Conservation (phyloP, 1,139 yeast species). For the Kodamaea derodonti region DNA sequence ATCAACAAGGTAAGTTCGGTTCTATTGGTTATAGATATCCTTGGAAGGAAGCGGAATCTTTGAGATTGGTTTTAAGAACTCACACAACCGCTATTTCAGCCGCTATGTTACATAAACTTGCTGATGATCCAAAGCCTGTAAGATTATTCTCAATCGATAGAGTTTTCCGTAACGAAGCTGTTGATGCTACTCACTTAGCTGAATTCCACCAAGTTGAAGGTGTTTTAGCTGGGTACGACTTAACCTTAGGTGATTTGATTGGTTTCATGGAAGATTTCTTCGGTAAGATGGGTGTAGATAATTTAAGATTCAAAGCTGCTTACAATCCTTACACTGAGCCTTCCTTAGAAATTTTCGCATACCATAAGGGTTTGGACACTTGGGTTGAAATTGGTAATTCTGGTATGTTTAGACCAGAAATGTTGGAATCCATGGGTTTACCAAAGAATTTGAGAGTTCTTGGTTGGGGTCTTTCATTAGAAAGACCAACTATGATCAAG, state of each 20-base stretch:
- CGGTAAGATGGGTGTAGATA: constrained; percentile 93
- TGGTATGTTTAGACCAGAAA: constrained; percentile 99
- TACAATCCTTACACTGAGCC: constrained; percentile 99
- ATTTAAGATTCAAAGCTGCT: constrained; percentile 95
- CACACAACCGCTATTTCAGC: constrained; percentile 96
- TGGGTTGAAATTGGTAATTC: constrained; percentile 99
- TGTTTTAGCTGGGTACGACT: constrained; percentile 93
- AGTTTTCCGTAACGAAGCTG: constrained; percentile 99
- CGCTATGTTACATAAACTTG: constrained; percentile 80
- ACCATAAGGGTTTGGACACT: constrained; percentile 89
- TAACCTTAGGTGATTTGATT: constrained; percentile 92
- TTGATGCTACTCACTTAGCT: constrained; percentile 99
- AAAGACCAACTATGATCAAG: constrained; percentile 99
- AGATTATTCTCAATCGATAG: constrained; percentile 95
- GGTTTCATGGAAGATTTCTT: constrained; percentile 99
- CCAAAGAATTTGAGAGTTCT: constrained; percentile 91
- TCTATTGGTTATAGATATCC: constrained; percentile 98
- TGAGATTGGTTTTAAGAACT: constrained; percentile 89
- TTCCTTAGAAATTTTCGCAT: constrained; percentile 94
- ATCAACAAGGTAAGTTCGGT: constrained; percentile 86
- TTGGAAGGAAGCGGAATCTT: constrained; percentile 89
- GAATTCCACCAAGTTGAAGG: constrained; percentile 99
- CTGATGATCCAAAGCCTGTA: constrained; percentile 85
- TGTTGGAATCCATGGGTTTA: constrained; percentile 97
- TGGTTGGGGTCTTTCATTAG: constrained; percentile 97